Conservation (phyloP, 345 rosid species). For the Rhodamnia rubescens region DNA sequence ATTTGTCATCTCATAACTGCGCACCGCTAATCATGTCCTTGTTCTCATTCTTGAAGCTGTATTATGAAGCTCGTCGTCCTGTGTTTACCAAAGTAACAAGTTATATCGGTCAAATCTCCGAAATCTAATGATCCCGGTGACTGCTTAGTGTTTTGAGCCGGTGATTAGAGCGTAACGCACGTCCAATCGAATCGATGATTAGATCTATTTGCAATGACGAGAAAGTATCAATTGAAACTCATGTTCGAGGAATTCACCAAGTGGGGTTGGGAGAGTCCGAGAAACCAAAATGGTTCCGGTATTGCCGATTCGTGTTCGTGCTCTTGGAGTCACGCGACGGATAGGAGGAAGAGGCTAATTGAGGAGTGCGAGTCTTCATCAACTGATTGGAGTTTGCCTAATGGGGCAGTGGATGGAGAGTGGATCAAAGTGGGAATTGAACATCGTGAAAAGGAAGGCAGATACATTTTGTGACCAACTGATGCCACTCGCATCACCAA, state of each 20-base stretch:
- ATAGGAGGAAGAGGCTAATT: slow-evolving; percentile 38
- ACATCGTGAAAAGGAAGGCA: background rate
- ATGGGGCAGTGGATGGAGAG: slow-evolving; percentile 23
- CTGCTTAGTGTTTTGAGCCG: no score
- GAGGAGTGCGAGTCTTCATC: background rate
- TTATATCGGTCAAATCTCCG: background rate
- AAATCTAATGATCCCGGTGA: background rate
- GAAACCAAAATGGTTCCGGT: background rate
- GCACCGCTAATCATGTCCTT: background rate
- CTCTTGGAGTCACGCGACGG: slow-evolving; percentile 3
- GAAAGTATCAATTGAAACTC: background rate
- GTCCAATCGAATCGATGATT: background rate
- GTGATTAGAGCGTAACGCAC: no score
- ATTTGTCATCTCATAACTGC: background rate
- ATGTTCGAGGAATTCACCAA: slow-evolving; percentile 31
- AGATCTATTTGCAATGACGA: fast-evolving
- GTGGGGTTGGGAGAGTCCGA: slow-evolving; percentile 14
- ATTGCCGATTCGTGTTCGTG: background rate
- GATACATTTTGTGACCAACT: background rate
- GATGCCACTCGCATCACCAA: background rate
- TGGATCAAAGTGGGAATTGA: slow-evolving; percentile 56
- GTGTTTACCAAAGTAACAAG: background rate
- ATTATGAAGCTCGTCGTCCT: background rate
- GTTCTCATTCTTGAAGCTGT: background rate
- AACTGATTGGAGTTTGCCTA: background rate